phyloP scores from a whole-genome alignment of 257 asterid species.

The Henckelia pumila region DNA sequence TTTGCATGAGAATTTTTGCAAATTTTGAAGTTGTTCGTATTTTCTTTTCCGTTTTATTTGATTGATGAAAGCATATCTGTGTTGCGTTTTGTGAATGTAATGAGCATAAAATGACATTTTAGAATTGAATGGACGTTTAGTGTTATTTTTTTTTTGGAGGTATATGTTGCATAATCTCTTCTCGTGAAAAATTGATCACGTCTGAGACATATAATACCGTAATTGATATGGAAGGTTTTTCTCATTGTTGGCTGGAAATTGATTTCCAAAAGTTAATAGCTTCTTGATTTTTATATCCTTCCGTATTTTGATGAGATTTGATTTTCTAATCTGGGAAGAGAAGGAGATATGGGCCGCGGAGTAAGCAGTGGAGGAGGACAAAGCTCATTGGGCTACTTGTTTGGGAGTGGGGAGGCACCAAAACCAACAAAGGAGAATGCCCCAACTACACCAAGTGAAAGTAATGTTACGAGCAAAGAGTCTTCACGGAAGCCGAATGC shows the following conservation, averaged over 20 bases:
- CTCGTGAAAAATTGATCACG: too few species aligned
- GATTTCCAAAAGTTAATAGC: conserved; percentile 2
- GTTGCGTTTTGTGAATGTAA: not conserved
- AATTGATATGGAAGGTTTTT: not conserved
- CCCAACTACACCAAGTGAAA: conserved; percentile 39
- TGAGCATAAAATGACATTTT: conserved; percentile 1
- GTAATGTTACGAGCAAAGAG: conserved; percentile 35
- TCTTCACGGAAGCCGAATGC: conserved; percentile 47
- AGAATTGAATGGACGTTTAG: not conserved
- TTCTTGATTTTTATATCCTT: conserved; percentile 9
- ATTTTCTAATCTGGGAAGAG: conserved; percentile 13
- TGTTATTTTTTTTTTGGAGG: not conserved
- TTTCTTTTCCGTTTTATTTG: too few species aligned
- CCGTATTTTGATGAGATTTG: conserved; percentile 4
- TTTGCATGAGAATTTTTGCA: not conserved
- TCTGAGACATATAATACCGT: too few species aligned
- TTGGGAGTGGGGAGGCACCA: conserved; percentile 59
- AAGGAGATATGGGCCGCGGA: conserved; percentile 54
- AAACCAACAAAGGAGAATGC: conserved; percentile 40
- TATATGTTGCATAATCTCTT: not conserved
- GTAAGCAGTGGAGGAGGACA: conserved; percentile 72
- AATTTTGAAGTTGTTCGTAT: not conserved
- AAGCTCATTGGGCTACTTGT: conserved; percentile 65
- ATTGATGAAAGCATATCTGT: not conserved
- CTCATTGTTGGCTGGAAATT: not conserved